Evolutionary conservation across 2,329 filamentous ascomycete species (phyloP), one percentile per base, ranked within the genome.

Genomic region (Ophiocordyceps camponoti-saundersi): DNA sequence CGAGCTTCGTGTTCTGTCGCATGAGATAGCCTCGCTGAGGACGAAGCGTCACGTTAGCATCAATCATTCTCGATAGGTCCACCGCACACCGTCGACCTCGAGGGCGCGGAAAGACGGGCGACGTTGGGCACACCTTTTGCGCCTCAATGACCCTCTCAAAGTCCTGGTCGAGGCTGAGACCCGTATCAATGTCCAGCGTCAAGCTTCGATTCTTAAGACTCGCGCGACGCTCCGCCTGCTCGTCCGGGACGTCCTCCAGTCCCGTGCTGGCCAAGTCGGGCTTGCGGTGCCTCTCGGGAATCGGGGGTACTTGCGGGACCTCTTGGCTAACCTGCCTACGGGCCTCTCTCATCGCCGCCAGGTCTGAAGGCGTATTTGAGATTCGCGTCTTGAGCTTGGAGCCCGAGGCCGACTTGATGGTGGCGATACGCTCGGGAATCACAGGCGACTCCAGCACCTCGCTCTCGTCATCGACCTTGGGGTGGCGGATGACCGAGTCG

Each of bases 1-100:
- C 87, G 47, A 98, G 77, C 64, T 96, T 96, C 3, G 90, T 96
- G 65, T 96, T 98, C 57, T 98, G 90, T 57, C 92, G 81, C 90
- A 96, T 98, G 43, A 96, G 73, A 60, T 98, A 98, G 48, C 92
- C 92, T 70, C 93, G 89, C 89, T 95, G 84, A 79, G 72, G 73
- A 55, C 65, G 70, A 56, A 67, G 57, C 59, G 63, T 72, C 57
- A 69, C 59, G 73, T 87, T 80, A 86, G 82, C 73, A 78, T 72
- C 65, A 52, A 55, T 44, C 48, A 50, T 50, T 50, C 53, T 47
- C 30, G 29, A 40, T 46, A 7, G 48, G 20, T 47, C 30, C 45
- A 36, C 51, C 50, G 11, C 20, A 48, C 44, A 32, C 66, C 59
- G 66, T 72, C 71, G 70, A 70, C 68, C 67, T 53, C 59, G 53